Evolutionary conservation across 2,329 filamentous ascomycete species (phyloP).

Genomic region (Neopestalotiopsis sp.): DNA sequence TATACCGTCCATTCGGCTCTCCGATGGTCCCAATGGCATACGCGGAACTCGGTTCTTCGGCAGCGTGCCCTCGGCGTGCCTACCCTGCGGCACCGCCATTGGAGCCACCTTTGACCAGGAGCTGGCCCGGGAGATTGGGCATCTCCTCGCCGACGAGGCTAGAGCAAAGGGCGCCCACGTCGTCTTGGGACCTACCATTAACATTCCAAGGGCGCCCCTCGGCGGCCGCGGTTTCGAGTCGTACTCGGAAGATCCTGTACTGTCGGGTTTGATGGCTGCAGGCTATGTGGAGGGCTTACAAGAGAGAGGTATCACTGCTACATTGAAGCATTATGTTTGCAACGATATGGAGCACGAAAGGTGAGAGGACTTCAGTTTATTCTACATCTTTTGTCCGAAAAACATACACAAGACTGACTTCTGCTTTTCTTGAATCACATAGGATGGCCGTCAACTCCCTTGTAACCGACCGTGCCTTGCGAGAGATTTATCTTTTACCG

Average conservation of each 20-base stretch:
- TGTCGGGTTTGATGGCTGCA: conserved; percentile 58
- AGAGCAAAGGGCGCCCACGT: conserved; percentile 61
- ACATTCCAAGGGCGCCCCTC: conserved; percentile 64
- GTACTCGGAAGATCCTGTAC: conserved; percentile 61
- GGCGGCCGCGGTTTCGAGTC: conserved; percentile 66
- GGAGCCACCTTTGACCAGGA: conserved; percentile 61
- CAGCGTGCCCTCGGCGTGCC: conserved; percentile 62
- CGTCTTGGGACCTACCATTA: conserved; percentile 66
- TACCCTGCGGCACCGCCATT: conserved; percentile 62
- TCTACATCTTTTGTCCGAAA: neutral
- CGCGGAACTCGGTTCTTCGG: conserved; percentile 72
- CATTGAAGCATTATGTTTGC: conserved; percentile 65
- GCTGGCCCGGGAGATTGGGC: conserved; percentile 55
- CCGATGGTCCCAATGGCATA: conserved; percentile 73
- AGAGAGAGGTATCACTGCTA: conserved; percentile 58
- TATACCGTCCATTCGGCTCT: conserved; percentile 67
- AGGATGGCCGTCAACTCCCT: conserved; percentile 37
- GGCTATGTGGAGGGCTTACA: conserved; percentile 60
- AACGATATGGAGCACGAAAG: conserved; percentile 65
- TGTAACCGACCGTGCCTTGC: conserved; percentile 58
- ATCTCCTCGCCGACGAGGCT: conserved; percentile 56
- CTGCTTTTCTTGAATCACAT: too few species aligned
- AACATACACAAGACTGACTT: too few species aligned
- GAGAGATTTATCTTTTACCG: conserved; percentile 63
- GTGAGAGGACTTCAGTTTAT: conserved; percentile 45